These are phyloP conservation scores for Neurospora cerealis DNA, from an alignment of 495 filamentous ascomycete genomes.

Conservation along the genomic window DNA sequence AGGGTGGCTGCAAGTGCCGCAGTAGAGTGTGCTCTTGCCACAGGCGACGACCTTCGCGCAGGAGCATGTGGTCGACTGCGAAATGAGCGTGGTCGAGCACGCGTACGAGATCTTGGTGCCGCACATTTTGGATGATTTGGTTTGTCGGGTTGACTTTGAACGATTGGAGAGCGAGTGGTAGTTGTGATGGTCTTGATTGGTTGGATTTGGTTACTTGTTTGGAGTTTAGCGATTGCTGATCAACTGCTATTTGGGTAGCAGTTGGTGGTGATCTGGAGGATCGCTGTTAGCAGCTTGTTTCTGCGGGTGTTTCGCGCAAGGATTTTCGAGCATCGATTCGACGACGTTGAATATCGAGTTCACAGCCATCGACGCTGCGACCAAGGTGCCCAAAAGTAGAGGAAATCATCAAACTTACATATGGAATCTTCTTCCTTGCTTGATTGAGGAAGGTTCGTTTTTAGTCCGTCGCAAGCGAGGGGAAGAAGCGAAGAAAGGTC, in stretches of 20 bases:
- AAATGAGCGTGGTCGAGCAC: constrained; percentile 20
- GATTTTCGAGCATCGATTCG: neutral
- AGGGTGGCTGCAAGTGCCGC: constrained; percentile 20
- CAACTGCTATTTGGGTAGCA: neutral
- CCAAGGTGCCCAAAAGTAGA: neutral
- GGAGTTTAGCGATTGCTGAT: neutral
- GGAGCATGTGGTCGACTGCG: constrained; percentile 18
- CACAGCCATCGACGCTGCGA: neutral
- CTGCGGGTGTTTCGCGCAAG: neutral
- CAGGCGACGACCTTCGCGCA: constrained; percentile 18
- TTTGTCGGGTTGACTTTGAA: neutral
- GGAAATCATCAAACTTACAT: neutral
- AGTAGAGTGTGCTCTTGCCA: constrained; percentile 24
- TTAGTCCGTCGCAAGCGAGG: neutral
- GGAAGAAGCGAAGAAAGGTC: neutral
- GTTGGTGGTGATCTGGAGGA: neutral
- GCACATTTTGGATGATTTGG: constrained; percentile 13
- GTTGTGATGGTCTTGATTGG: neutral
- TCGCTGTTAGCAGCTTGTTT: neutral
- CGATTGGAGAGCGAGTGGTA: neutral
- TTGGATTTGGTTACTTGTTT: neutral
- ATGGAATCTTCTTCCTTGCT: neutral
- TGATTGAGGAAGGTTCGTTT: neutral
- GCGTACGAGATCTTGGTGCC: constrained; percentile 24
- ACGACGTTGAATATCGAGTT: neutral